Evolutionary conservation across 768 basidiomycete genomes (phyloP).

Genomic region (Mycena pura): DNA sequence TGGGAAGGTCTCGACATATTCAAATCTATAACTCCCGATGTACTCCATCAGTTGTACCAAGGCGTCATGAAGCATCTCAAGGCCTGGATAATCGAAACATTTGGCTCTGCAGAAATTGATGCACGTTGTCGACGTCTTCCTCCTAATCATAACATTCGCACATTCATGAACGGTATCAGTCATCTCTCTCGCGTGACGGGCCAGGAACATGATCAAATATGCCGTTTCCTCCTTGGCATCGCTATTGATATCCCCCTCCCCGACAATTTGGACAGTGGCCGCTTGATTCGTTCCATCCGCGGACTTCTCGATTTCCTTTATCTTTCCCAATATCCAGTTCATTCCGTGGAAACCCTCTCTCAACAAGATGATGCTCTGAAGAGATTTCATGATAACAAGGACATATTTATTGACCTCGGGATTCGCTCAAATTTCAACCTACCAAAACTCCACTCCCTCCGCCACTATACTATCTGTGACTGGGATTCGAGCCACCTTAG

Average conservation of each 20-base stretch:
- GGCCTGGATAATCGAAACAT: constrained; percentile 25
- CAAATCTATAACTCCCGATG: constrained; percentile 36
- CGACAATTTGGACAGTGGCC: not conserved
- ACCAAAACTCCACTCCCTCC: constrained; percentile 45
- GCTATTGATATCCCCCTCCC: not conserved
- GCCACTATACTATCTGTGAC: no score
- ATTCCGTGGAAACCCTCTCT: not conserved
- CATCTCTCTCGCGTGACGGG: not conserved
- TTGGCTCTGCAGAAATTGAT: constrained; percentile 32
- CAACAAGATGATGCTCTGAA: not conserved
- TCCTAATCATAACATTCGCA: constrained; percentile 33
- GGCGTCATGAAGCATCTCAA: constrained; percentile 41
- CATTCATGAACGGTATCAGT: constrained; percentile 9
- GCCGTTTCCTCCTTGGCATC: constrained; percentile 3
- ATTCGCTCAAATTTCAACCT: constrained; percentile 43
- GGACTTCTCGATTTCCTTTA: constrained; percentile 12
- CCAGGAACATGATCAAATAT: constrained; percentile 2
- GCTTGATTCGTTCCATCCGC: not conserved
- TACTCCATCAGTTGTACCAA: constrained; percentile 43
- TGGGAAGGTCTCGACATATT: constrained; percentile 37
- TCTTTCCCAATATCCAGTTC: constrained; percentile 3
- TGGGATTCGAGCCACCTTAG: no score
- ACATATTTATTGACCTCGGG: constrained; percentile 22
- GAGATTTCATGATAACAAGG: constrained; percentile 7
- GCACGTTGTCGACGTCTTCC: constrained; percentile 34